phyloP scores from a whole-genome alignment of 768 basidiomycete genomes.

The Kockovaella imperatae region DNA sequence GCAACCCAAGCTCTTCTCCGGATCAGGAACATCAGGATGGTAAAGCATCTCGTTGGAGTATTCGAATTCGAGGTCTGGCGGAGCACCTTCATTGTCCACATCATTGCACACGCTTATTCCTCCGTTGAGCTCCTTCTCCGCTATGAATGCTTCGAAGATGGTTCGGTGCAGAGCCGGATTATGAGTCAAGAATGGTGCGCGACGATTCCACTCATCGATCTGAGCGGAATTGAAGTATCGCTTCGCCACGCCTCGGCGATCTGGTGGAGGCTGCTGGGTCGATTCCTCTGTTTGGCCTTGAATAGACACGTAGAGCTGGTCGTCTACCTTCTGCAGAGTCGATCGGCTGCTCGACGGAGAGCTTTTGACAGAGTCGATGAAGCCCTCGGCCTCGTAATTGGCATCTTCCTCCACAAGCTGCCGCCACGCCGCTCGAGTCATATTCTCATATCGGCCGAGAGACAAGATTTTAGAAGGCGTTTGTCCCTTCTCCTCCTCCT shows the following conservation, averaged over 20 bases:
- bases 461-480: too few relatives aligned
- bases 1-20: conserved; percentile 63
- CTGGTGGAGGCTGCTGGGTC: conserved; percentile 9
- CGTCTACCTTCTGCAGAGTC: not conserved
- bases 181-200: conserved; percentile 7
- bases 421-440: not conserved
- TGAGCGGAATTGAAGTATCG: conserved; percentile 8
- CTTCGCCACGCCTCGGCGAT: conserved; percentile 5
- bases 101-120: conserved; percentile 66
- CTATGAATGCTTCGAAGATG: conserved; percentile 61
- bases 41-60: conserved; percentile 79
- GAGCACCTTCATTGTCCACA: conserved; percentile 58
- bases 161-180: conserved; percentile 41
- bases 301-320: not conserved
- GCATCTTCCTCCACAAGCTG: not conserved
- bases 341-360: not conserved
- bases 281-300: not conserved
- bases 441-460: not conserved
- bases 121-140: conserved; percentile 62
- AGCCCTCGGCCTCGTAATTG: not conserved
- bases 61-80: conserved; percentile 74
- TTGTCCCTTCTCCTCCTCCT: not conserved
- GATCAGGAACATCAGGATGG: conserved; percentile 59
- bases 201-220: conserved; percentile 19
- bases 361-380: not conserved